Evolutionary conservation across 2,329 filamentous ascomycete species (phyloP).

Genomic region (Stagonosporopsis cucurbitacearum): DNA sequence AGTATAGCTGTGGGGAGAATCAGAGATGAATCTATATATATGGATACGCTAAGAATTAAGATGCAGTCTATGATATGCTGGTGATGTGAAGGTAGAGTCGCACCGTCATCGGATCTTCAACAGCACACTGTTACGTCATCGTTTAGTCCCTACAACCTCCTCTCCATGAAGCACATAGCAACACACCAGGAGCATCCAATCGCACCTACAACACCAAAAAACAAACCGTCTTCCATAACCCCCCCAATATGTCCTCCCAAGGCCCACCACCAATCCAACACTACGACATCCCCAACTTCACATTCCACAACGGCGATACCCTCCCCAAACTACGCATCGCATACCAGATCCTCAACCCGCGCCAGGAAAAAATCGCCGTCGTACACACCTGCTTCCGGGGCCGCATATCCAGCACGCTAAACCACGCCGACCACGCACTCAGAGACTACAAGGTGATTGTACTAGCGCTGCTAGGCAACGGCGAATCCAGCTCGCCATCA

Average conservation of each 20-base stretch:
- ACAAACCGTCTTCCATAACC: background rate
- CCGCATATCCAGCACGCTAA: slow-evolving; percentile 57
- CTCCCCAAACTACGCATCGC: slow-evolving; percentile 25
- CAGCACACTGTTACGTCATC: slow-evolving; percentile 12
- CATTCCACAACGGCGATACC: slow-evolving; percentile 26
- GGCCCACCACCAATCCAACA: slow-evolving; percentile 18
- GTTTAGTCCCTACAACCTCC: background rate
- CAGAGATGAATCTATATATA: background rate
- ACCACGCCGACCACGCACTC: slow-evolving; percentile 54
- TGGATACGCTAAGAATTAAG: background rate
- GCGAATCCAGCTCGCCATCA: slow-evolving; percentile 62
- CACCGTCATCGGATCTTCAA: slow-evolving; percentile 4
- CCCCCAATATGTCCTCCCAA: slow-evolving; percentile 20
- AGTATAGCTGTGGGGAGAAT: background rate
- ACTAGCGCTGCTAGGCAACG: slow-evolving; percentile 60
- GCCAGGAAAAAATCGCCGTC: slow-evolving; percentile 41
- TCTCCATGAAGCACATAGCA: background rate
- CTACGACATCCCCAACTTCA: slow-evolving; percentile 28
- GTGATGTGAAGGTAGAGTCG: background rate
- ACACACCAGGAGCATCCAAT: background rate
- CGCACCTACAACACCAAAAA: background rate
- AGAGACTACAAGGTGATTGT: slow-evolving; percentile 59
- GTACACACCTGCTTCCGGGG: slow-evolving; percentile 64
- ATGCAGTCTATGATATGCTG: background rate
- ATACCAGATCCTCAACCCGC: slow-evolving; percentile 35